A percentile compares a stretch with the other conserved stretches of the same genome.
Conservation (phyloP, 2,329 filamentous ascomycete species). For the Aspergillus ruber region DNA sequence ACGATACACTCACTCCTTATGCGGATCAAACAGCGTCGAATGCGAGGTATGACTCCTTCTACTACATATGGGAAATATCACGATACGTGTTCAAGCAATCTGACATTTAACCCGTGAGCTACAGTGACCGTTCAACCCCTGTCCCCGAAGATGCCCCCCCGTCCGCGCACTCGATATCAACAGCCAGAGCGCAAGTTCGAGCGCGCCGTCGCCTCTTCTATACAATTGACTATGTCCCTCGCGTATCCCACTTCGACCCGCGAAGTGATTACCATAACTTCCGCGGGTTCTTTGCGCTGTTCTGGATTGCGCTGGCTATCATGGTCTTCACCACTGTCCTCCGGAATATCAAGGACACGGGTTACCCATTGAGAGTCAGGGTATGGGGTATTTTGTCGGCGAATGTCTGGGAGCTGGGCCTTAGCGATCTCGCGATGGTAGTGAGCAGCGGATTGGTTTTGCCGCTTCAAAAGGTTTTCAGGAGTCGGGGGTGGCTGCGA, state of each 20-base stretch:
- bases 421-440: constrained; percentile 83
- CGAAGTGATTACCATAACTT: constrained; percentile 89
- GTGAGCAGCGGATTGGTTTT: constrained; percentile 64
- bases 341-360: constrained; percentile 89
- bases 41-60: constrained; percentile 25
- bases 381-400: constrained; percentile 85
- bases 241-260: constrained; percentile 93
- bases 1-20: constrained; percentile 16
- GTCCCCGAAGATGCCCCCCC: constrained; percentile 86
- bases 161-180: constrained; percentile 78
- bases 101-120: not conserved
- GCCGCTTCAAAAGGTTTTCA: constrained; percentile 64
- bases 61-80: too few relatives aligned
- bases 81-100: too few relatives aligned
- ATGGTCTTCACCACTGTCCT: constrained; percentile 95
- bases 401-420: constrained; percentile 78
- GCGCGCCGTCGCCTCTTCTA: constrained; percentile 83
- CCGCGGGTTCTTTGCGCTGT: constrained; percentile 93
- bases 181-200: constrained; percentile 74
- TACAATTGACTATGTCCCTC: constrained; percentile 81
- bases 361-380: constrained; percentile 72
- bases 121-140: constrained; percentile 74
- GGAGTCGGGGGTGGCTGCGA: constrained; percentile 52
- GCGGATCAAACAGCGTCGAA: constrained; percentile 26
- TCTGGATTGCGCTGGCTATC: constrained; percentile 94